phyloP scores from a whole-genome alignment of 805 yeast genomes.

The Priceomyces melissophilus region DNA sequence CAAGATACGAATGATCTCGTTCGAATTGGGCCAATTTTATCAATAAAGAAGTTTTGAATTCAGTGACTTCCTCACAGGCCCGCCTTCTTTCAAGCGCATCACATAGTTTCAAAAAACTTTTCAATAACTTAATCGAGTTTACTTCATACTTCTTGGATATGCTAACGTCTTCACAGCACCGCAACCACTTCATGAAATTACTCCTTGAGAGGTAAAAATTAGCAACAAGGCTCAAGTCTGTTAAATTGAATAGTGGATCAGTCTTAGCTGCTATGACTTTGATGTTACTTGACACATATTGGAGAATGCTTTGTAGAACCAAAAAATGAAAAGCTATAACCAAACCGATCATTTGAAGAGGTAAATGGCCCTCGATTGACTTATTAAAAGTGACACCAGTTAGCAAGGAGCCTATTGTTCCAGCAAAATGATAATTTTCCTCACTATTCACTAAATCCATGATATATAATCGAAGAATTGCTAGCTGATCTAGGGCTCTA shows the following conservation, averaged over 20 bases:
- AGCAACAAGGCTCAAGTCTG: constrained; percentile 13
- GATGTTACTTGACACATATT: constrained; percentile 16
- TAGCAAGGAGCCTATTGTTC: neutral
- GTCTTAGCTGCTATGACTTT: constrained; percentile 8
- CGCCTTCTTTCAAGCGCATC: constrained; percentile 9
- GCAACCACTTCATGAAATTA: constrained; percentile 22
- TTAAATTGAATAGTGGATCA: constrained; percentile 9
- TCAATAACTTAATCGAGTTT: constrained; percentile 21
- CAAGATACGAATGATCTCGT: constrained; percentile 5
- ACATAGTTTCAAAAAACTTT: constrained; percentile 22
- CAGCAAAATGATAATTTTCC: neutral
- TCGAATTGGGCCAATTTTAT: constrained; percentile 12
- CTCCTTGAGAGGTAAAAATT: constrained; percentile 14
- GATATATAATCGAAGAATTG: neutral
- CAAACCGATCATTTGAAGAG: constrained; percentile 8
- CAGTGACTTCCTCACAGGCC: constrained; percentile 3
- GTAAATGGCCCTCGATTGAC: neutral
- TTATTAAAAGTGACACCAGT: constrained; percentile 11
- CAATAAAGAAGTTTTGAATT: constrained; percentile 7
- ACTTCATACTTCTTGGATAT: constrained; percentile 15
- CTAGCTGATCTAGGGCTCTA: constrained; percentile 14
- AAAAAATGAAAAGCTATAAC: constrained; percentile 28
- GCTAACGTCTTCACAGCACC: constrained; percentile 5
- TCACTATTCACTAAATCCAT: neutral
- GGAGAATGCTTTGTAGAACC: constrained; percentile 23